phyloP scores from a whole-genome alignment of 163 green algal species.

The Volvox carteri region DNA sequence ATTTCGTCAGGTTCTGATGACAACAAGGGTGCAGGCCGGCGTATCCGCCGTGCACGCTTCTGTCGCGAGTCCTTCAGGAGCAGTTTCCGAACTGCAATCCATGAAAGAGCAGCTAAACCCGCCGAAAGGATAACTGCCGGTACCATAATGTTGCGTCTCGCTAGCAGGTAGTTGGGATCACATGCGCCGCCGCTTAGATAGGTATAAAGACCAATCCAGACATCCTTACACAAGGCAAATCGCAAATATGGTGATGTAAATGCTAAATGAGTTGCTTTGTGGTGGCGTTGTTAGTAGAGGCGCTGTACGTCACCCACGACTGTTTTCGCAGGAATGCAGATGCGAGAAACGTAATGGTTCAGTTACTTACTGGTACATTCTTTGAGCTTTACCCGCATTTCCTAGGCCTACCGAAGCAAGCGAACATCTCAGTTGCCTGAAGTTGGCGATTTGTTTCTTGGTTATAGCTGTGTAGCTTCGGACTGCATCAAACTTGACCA shows the following conservation, averaged over 20 bases:
- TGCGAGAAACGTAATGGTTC: no score
- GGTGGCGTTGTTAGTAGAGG: no score
- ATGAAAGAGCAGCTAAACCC: conserved; percentile 8
- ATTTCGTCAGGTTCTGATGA: conserved; percentile 53
- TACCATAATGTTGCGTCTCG: neutral
- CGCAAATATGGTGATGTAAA: neutral
- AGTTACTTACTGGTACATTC: no score
- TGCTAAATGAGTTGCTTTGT: no score
- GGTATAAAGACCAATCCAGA: neutral
- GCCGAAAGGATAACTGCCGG: neutral
- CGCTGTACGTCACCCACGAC: no score
- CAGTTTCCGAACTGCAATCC: conserved; percentile 4
- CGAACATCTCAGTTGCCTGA: no score
- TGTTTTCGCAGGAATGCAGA: no score
- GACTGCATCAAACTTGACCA: no score
- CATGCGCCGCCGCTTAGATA: conserved; percentile 1
- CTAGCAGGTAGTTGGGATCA: conserved; percentile 10
- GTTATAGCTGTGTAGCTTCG: no score
- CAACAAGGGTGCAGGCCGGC: neutral
- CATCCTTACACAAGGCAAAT: neutral
- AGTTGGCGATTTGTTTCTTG: no score
- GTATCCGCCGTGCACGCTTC: neutral
- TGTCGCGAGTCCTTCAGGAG: neutral
- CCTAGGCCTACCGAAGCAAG: no score
- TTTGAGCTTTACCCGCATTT: no score